Evolutionary conservation across 352 stramenopile genomes (phyloP).

Genomic region (Globisporangium splendens): DNA sequence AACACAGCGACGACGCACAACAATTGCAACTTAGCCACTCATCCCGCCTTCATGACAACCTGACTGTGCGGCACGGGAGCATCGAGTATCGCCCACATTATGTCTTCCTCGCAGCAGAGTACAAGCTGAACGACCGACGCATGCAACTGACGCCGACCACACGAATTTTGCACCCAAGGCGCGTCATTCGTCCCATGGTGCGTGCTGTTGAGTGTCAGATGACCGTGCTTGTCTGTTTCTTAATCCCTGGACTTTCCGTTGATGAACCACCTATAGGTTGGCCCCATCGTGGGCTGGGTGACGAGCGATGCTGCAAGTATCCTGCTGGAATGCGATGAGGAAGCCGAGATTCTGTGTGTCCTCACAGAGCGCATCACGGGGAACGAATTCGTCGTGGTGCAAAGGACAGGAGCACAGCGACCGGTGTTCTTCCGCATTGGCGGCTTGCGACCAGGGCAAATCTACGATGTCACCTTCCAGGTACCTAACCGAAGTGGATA

Average conservation of each 20-base stretch:
- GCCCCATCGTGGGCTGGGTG: slow-evolving; percentile 42
- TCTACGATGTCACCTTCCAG: slow-evolving; percentile 38
- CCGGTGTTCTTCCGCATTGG: slow-evolving; percentile 31
- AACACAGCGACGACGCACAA: background rate
- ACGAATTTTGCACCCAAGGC: background rate
- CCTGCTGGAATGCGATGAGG: slow-evolving; percentile 39
- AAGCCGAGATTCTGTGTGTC: slow-evolving; percentile 31
- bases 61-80: slow-evolving; percentile 4
- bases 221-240: no score
- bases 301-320: slow-evolving; percentile 24
- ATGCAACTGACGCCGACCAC: background rate
- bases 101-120: background rate
- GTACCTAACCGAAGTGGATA: slow-evolving; percentile 12
- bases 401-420: slow-evolving; percentile 10
- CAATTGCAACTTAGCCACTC: background rate
- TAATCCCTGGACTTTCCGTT: no score
- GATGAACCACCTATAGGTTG: slow-evolving; percentile 19
- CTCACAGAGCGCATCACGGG: slow-evolving; percentile 33
- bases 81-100: slow-evolving; percentile 8
- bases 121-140: background rate
- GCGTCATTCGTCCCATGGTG: slow-evolving; percentile 2
- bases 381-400: slow-evolving; percentile 7
- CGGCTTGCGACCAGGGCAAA: slow-evolving; percentile 23
- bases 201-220: background rate
- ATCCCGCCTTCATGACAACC: slow-evolving; percentile 1